These are phyloP conservation scores for Codiaeum variegatum DNA, from an alignment of 441 rosid genomes.

Conservation along the genomic window DNA sequence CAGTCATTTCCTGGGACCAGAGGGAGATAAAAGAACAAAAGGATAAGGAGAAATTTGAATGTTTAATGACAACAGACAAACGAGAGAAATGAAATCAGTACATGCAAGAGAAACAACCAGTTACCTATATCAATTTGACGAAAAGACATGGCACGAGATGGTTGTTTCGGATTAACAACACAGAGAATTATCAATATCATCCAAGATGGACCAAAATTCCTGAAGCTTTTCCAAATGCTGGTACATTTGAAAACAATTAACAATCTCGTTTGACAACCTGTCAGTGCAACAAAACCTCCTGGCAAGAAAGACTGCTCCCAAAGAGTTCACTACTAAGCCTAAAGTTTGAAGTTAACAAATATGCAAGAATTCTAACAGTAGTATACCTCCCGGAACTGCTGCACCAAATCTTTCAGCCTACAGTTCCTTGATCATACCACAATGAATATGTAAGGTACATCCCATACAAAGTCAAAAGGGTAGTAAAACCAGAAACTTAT, in stretches of 20 bases:
- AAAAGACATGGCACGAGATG: slow-evolving; percentile 42
- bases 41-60: neutral
- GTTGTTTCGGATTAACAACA: slow-evolving; percentile 41
- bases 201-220: slow-evolving; percentile 69
- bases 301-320: slow-evolving; percentile 5
- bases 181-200: slow-evolving; percentile 60
- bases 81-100: neutral
- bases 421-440: slow-evolving; percentile 55
- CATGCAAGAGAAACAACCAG: slow-evolving; percentile 7
- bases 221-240: slow-evolving; percentile 68
- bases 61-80: slow-evolving; percentile 4
- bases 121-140: slow-evolving; percentile 55
- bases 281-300: slow-evolving; percentile 7
- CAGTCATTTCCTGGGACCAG: slow-evolving; percentile 52
- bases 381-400: slow-evolving; percentile 54
- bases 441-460: slow-evolving; percentile 52
- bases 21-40: neutral
- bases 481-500: slow-evolving; percentile 12
- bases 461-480: slow-evolving; percentile 34
- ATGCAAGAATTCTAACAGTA: slow-evolving; percentile 1
- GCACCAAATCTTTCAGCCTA: slow-evolving; percentile 58
- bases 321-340: neutral
- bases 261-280: neutral
- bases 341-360: neutral
- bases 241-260: neutral